phyloP scores from a whole-genome alignment of 2,329 filamentous ascomycete species.

The Fusarium siculi region DNA sequence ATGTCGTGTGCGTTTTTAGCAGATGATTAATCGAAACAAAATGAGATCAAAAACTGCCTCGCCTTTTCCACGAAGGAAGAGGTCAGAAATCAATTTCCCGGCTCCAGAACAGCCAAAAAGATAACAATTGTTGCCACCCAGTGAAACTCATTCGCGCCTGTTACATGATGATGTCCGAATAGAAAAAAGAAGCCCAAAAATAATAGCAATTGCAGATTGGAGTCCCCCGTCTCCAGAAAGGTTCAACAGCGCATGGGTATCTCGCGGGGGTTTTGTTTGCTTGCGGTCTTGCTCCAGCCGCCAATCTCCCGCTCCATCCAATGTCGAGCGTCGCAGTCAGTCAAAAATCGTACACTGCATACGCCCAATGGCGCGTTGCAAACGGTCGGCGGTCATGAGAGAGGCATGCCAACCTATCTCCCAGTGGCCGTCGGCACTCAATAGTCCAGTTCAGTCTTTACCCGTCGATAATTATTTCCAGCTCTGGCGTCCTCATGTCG shows the following conservation, averaged over 20 bases:
- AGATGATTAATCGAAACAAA: conserved; percentile 9
- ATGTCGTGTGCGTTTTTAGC: conserved; percentile 19
- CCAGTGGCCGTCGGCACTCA: conserved; percentile 25
- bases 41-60: conserved; percentile 24
- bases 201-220: conserved; percentile 40
- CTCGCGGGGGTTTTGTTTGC: conserved; percentile 45
- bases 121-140: conserved; percentile 34
- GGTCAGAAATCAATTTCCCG: conserved; percentile 42
- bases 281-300: conserved; percentile 42
- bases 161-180: conserved; percentile 25
- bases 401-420: conserved; percentile 25
- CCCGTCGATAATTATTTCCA: conserved; percentile 35
- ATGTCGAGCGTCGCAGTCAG: conserved; percentile 39
- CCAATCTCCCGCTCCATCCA: conserved; percentile 44
- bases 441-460: conserved; percentile 16
- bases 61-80: conserved; percentile 22
- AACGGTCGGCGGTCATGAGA: conserved; percentile 32
- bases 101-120: conserved; percentile 37
- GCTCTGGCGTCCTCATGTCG: conserved; percentile 20
- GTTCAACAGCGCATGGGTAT: conserved; percentile 45
- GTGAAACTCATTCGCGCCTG: conserved; percentile 33
- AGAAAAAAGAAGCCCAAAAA: conserved; percentile 35
- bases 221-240: conserved; percentile 45
- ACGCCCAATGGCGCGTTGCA: conserved; percentile 41
- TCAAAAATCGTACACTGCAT: conserved; percentile 44